Evolutionary conservation across 768 basidiomycete species (phyloP), one percentile per base, ranked within the genome.

Genomic region (Kwoniella pini): DNA sequence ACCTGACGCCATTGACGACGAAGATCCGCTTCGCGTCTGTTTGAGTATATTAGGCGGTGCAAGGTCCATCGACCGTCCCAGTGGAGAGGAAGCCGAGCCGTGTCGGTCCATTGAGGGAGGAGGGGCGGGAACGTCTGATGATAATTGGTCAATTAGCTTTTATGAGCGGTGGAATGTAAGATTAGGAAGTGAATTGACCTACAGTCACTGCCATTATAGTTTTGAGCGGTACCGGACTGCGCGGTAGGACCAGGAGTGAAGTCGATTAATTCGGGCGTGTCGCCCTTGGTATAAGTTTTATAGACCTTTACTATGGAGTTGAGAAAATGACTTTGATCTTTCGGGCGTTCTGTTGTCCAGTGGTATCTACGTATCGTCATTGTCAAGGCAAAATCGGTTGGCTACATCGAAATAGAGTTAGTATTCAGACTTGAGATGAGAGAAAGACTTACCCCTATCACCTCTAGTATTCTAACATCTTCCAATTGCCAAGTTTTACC

Each of bases 401-500:
- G 62, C 68, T 75, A 55, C 0, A 55, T 22, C 19, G 17, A 31
- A n/a, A 49, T n/a, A 49, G 36, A 48, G 3, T 13, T n/a, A 7
- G 10, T 9, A 52, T 11, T 3, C 10, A 31, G 28, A 30, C 31
- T 52, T n/a, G n/a, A n/a, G 15, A 52, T 38, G 0, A 6, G 21
- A n/a, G 24, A 19, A 3, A 30, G 11, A 72, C 79, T 60, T 49
- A 95, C 93, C 73, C 83, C 84, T 33, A 84, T 60, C 46, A 95
- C 87, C 65, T 94, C 87, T 44, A 99, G 75, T 38, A 81, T 85
- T 63, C 89, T 84, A 68, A 98, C 82, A 78, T 97, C 94, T 40
- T 85, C 77, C 49, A 98, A 80, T 61, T 81, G 84, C 96, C 96
- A 99, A 1, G 95, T 91, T 81, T 99, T 99, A 5, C 96, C 96